Conservation (phyloP, 192 early-diverging fungal species). For the Coemansia sp. region DNA sequence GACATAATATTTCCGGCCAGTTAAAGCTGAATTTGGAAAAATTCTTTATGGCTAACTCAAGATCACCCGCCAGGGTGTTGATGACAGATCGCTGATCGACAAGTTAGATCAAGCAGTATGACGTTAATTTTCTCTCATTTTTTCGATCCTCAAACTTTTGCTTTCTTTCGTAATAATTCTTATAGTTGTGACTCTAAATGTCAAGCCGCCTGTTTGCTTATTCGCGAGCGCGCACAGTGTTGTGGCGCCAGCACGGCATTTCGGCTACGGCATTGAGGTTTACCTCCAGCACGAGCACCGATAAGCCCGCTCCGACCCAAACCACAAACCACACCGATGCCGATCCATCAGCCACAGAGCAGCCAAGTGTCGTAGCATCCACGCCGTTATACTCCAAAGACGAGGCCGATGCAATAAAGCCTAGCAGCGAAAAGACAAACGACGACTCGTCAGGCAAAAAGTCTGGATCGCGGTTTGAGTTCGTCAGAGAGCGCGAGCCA, state of each 20-base stretch:
- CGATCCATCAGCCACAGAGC: constrained; percentile 3
- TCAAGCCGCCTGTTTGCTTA: neutral
- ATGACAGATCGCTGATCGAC: neutral
- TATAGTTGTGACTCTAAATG: neutral
- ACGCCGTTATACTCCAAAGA: constrained; percentile 39
- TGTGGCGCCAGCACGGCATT: neutral
- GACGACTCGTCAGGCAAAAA: neutral
- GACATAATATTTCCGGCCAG: no score
- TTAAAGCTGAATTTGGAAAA: no score
- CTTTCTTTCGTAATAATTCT: no score
- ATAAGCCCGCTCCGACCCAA: neutral
- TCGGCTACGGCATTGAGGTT: neutral
- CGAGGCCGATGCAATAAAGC: constrained; percentile 17
- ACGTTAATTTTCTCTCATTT: neutral
- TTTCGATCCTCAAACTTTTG: neutral
- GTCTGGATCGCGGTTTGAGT: constrained; percentile 24
- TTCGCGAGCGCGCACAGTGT: neutral
- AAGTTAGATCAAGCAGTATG: neutral
- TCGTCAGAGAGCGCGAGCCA: constrained; percentile 33
- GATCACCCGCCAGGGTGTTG: no score
- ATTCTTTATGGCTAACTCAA: no score
- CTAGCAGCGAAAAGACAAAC: constrained; percentile 3
- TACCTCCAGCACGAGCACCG: neutral
- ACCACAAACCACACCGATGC: neutral
- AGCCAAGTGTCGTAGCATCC: constrained; percentile 17